phyloP scores from a whole-genome alignment of 805 yeast genomes.

The Cyberlindnera mrakii region DNA sequence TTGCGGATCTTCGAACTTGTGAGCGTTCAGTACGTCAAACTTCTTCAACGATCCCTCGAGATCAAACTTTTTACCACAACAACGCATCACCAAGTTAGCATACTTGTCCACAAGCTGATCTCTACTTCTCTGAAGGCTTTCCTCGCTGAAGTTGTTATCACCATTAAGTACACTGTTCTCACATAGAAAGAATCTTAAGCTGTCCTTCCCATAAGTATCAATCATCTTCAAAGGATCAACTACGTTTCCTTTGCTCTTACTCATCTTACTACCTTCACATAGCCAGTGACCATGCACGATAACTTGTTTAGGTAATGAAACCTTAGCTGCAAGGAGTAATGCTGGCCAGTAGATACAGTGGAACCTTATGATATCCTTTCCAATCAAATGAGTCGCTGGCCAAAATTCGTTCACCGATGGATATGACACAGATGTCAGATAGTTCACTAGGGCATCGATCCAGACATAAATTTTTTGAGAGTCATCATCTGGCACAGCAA shows the following conservation, averaged over 20 bases:
- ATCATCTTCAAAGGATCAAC: constrained; percentile 79
- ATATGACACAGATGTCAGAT: constrained; percentile 67
- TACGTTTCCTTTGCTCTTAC: constrained; percentile 87
- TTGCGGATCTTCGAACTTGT: constrained; percentile 5
- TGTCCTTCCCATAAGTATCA: constrained; percentile 61
- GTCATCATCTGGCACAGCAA: constrained; percentile 75
- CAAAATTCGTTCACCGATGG: constrained; percentile 29
- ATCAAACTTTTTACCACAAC: constrained; percentile 65
- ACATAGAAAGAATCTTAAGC: constrained; percentile 68
- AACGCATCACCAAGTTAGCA: constrained; percentile 72
- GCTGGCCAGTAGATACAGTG: constrained; percentile 96
- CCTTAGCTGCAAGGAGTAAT: constrained; percentile 74
- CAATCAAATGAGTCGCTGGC: constrained; percentile 63
- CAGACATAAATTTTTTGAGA: constrained; percentile 87
- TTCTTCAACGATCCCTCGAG: constrained; percentile 38
- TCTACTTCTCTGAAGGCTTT: constrained; percentile 43
- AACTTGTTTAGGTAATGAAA: constrained; percentile 64
- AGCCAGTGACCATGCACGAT: constrained; percentile 95
- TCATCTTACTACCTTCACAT: constrained; percentile 85
- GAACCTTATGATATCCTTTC: constrained; percentile 85
- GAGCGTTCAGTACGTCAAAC: constrained; percentile 1
- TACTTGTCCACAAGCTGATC: constrained; percentile 72
- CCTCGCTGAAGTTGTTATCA: constrained; percentile 77
- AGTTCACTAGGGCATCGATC: constrained; percentile 92
- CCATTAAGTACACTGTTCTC: constrained; percentile 68